These are phyloP conservation scores for Tricladium varicosporioides DNA, from an alignment of 2,329 filamentous ascomycete species.

Conservation along the genomic window DNA sequence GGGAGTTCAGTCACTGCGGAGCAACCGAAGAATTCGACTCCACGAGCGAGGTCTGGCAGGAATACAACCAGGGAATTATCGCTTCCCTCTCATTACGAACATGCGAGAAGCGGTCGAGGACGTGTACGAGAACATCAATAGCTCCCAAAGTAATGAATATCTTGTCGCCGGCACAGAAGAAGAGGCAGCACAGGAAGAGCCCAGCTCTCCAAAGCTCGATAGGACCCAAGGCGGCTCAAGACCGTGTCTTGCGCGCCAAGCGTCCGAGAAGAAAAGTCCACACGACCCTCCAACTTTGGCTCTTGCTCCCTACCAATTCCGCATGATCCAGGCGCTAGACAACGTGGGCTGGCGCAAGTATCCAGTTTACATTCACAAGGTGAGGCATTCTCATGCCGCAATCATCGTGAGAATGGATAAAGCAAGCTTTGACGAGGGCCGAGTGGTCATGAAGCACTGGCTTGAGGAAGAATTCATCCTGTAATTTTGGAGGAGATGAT, in stretches of 20 bases:
- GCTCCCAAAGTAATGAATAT: conserved; percentile 59
- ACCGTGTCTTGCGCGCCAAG: neutral
- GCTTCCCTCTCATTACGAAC: conserved; percentile 73
- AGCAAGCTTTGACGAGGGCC: conserved; percentile 70
- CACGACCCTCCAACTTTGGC: conserved; percentile 65
- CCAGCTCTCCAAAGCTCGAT: conserved; percentile 18
- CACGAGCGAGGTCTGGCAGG: conserved; percentile 72
- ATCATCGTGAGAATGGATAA: conserved; percentile 78
- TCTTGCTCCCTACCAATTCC: conserved; percentile 75
- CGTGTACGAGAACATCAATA: conserved; percentile 33
- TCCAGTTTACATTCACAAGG: conserved; percentile 72
- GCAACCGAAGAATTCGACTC: conserved; percentile 68
- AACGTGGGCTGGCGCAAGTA: conserved; percentile 62
- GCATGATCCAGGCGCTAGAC: conserved; percentile 78
- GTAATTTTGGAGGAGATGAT: conserved; percentile 9
- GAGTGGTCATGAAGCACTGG: conserved; percentile 78
- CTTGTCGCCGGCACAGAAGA: conserved; percentile 57
- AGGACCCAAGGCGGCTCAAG: neutral
- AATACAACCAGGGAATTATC: conserved; percentile 67
- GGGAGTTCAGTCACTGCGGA: conserved; percentile 72
- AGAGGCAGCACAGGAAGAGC: conserved; percentile 35
- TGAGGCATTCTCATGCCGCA: conserved; percentile 81
- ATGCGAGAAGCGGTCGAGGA: conserved; percentile 75
- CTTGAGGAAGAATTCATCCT: conserved; percentile 65
- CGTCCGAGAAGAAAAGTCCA: conserved; percentile 21